Percentiles rank a stretch among this genome's conserved stretches.
phyloP scores from a whole-genome alignment of 2,329 filamentous ascomycete species.

The Claviceps monticola region DNA sequence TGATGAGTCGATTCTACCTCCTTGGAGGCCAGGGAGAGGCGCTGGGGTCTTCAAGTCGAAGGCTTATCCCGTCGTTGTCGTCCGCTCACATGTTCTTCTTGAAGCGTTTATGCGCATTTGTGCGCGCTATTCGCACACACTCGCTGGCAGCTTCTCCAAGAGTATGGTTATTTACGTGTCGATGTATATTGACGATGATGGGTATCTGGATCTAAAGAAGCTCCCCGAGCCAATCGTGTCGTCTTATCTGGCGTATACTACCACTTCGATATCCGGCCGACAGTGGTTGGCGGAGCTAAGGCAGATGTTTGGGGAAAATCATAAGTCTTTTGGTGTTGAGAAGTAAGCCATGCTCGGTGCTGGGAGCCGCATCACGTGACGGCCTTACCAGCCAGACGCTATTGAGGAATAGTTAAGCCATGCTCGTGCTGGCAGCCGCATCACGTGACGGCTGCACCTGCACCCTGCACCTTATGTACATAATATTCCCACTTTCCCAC shows the following conservation, averaged over 20 bases:
- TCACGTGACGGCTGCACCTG: no score
- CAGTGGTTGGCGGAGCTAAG: neutral
- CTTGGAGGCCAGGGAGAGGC: neutral
- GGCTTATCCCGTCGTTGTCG: neutral
- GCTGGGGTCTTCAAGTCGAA: neutral
- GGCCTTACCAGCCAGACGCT: no score
- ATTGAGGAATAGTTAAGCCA: no score
- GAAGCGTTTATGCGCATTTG: constrained; percentile 1
- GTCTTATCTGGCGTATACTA: neutral
- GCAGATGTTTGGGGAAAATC: neutral
- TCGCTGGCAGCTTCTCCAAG: neutral
- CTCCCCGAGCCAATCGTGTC: constrained; percentile 1
- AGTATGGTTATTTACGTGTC: neutral
- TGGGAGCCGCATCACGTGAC: no score
- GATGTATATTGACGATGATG: constrained; percentile 2
- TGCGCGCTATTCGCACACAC: neutral
- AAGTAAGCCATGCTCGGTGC: no score
- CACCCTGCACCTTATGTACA: no score
- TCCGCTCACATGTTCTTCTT: neutral
- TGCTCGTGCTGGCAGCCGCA: no score
- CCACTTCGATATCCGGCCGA: neutral
- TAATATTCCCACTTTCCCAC: no score
- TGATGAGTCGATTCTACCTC: neutral
- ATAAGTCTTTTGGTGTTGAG: no score
- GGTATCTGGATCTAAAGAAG: neutral